Base-by-base conservation (phyloP, 371 early-diverging fungal species). In the Mucor sp. region DNA sequence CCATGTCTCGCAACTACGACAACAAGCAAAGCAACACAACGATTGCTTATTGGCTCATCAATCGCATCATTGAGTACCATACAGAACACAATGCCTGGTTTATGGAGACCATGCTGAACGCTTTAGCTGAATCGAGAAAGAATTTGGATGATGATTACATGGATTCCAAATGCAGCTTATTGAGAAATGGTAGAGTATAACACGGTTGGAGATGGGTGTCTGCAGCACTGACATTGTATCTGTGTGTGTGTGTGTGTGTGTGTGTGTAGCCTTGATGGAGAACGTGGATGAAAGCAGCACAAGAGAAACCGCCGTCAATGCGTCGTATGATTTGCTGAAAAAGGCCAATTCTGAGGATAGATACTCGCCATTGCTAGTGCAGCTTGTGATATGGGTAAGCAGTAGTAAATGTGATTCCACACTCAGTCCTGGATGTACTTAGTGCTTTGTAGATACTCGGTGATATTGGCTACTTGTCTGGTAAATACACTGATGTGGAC, bases 381-480 rank as follows among this genome's bases (percentile, higher is more conserved):
- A 69, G 48, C 72, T 76, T 53, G 58, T 59, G 33, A 74, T 69
- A 41, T 74, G 63, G 66, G 76, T 68, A 67, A 68, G 39, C 25
- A 25, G 39, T 33, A 25, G 32, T 30, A 2, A 6, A 7, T 23
- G 4, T 25, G 50, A 37, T 37, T 1, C 37, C 37, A 37, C 37
- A 37, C 37, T 37, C 37, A 30, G 33, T 33, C 33, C 33, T 33
- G 1, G 33, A 33, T 37, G 1, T 32, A 35, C 37, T 37, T 14
- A 37, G 1, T 14, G 14, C 4, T 11, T 6, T 23, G 6, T 67
- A 78, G 78, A 71, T 57, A 15, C 33, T 78, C 23, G 74, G 78
- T 21, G 77, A 82, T 56, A 62, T 77, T 63, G 68, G 75, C 1
- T 78, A 82, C 58, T 47, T 76, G 14, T 69, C 71, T 14, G 39